Base-by-base conservation (phyloP, 805 yeast species). In the Priceomyces haplophilus region DNA sequence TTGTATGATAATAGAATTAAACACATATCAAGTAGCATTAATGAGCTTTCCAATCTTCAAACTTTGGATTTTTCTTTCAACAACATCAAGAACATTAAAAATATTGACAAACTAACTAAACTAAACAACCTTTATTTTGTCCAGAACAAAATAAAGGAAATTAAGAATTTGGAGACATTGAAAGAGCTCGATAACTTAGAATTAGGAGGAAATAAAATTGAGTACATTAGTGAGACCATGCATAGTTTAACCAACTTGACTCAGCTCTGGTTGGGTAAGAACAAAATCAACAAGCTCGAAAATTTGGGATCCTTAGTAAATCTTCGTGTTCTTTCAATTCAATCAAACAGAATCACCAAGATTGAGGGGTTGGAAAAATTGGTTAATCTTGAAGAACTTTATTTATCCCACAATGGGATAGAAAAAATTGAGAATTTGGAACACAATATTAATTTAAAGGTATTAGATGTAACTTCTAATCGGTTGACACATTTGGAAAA, bases 191-290 rank as follows among this genome's bases (percentile, higher is more conserved):
- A 65, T 40, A 85, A 84, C 51, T 67, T 93, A 42, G 99, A 93
- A 63, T 72, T 93, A 32, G 99, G 98, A 10, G 99, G 97, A 18
- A 93, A 93, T 63, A 73, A 80, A 44, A 75, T 88, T 36, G 73
- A 78, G 34, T 61, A 54, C 32, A 80, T 85, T 35, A 58, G 68
- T 23, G 84, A 80, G 48, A 78, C 79, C 32, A 58, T 90, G 51
- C 72, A 74, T 16, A 62, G 65, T 0, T 67, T 91, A 45, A 66
- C 64, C 0, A 76, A 73, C 38, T 65, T 93, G 34, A 78, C 79
- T 49, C 85, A 90, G 58, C 68, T 93, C 36, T 93, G 98, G 99
- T 70, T 93, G 33, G 99, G 98, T 36, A 88, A 89, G 57, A 93
- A 93, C 63, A 76, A 76, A 48, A 86, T 93, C 42, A 53, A 75